phyloP scores from a whole-genome alignment of 1,284 basidiomycete genomes.

The Moniliella sp. region DNA sequence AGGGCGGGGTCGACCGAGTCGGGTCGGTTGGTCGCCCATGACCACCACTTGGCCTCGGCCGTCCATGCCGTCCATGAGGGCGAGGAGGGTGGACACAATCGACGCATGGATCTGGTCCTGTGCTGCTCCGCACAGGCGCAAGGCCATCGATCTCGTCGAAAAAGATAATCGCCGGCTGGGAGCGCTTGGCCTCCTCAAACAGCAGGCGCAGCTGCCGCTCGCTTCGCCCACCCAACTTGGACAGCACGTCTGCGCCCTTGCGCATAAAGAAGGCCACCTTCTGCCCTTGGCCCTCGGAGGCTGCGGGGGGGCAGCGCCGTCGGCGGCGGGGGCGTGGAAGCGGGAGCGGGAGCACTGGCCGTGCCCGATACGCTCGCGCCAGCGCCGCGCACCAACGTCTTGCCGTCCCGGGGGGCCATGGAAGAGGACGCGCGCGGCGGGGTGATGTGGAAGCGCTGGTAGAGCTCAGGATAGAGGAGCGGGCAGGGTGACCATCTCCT shows the following conservation, averaged over 20 bases:
- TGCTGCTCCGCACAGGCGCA: constrained; percentile 85
- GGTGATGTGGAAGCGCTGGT: constrained; percentile 78
- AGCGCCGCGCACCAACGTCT: constrained; percentile 49
- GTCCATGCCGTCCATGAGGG: constrained; percentile 99
- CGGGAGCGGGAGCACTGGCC: background rate
- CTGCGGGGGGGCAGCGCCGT: constrained; percentile 85
- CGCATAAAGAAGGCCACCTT: constrained; percentile 98
- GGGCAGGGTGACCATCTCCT: constrained; percentile 94
- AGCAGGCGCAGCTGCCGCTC: constrained; percentile 82
- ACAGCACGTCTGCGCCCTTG: constrained; percentile 90
- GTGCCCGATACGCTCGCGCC: too few species aligned
- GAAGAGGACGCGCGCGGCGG: constrained; percentile 87
- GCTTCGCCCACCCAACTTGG: constrained; percentile 98
- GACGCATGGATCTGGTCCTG: constrained; percentile 98
- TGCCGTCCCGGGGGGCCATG: constrained; percentile 37
- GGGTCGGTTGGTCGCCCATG: constrained; percentile 89
- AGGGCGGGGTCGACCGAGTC: constrained; percentile 91
- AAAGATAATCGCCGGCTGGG: constrained; percentile 85
- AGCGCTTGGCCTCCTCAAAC: constrained; percentile 81
- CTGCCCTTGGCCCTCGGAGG: constrained; percentile 60
- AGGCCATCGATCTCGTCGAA: constrained; percentile 97
- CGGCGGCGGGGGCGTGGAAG: constrained; percentile 34
- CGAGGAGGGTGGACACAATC: constrained; percentile 82
- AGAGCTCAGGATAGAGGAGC: constrained; percentile 85
- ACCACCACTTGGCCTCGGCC: constrained; percentile 84